phyloP scores from a whole-genome alignment of 1,284 basidiomycete genomes.

The Leccinum laetum region DNA sequence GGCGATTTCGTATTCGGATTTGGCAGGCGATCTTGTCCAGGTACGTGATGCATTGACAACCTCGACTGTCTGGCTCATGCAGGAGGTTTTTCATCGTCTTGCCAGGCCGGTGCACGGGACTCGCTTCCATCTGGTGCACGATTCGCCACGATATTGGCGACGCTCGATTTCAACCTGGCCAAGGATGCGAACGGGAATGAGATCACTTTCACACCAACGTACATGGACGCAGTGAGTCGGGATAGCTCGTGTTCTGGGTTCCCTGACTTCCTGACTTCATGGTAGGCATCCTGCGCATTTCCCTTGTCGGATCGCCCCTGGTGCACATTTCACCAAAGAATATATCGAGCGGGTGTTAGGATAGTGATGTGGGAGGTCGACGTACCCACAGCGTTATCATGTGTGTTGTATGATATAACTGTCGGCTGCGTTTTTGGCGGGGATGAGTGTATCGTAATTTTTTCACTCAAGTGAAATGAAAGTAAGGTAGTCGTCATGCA shows the following conservation, averaged over 20 bases:
- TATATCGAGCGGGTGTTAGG: background rate
- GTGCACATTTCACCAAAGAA: background rate
- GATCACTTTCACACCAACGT: constrained; percentile 9
- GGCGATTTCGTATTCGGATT: constrained; percentile 18
- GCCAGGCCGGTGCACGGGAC: constrained; percentile 14
- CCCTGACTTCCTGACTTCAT: too few species aligned
- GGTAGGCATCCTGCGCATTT: constrained; percentile 3
- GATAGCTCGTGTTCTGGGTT: background rate
- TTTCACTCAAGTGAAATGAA: too few species aligned
- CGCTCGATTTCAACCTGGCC: constrained; percentile 13
- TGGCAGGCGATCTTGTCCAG: constrained; percentile 21
- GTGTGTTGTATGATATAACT: background rate
- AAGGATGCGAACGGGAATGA: constrained; percentile 17
- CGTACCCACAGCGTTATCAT: background rate
- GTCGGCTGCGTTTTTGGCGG: background rate
- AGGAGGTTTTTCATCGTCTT: background rate
- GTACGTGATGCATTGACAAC: background rate
- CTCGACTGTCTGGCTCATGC: background rate
- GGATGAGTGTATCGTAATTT: too few species aligned
- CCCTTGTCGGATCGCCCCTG: background rate
- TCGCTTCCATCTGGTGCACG: constrained; percentile 20
- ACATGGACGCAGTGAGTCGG: constrained; percentile 9
- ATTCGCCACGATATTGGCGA: constrained; percentile 20
- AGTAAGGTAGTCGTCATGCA: too few species aligned
- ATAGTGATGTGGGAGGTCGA: background rate